Evolutionary conservation across 2,329 filamentous ascomycete species (phyloP), one percentile per base, ranked within the genome.

Genomic region (Claviceps humidiphila): DNA sequence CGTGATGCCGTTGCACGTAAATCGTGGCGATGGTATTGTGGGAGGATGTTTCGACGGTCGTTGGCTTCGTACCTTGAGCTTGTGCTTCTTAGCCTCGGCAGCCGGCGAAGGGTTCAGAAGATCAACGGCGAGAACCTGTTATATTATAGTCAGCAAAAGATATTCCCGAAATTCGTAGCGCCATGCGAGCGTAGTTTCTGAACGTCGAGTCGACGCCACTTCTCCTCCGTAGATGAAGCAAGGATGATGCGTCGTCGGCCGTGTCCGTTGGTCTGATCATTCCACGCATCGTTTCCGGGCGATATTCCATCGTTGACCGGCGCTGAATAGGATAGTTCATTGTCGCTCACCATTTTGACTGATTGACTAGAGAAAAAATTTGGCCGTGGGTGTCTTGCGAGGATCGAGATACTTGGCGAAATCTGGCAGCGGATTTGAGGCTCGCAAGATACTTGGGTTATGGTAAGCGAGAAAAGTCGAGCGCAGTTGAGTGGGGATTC

Each of bases 11-110:
- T 49, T 38, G 46, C 38, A 9, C 30, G 26, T 54, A 22, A 24
- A 22, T 58, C 53, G 56, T 55, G 49, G 40, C 7, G 5, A 55
- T 51, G 53, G 51, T 56, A 6, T 53, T 53, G 37, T 52, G 54
- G 39, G 9, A 55, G 34, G 38, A 49, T 57, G 45, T 42, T 38
- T 47, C 20, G 40, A 37, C 20, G 41, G 43, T 55, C 41, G 55
- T 49, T 47, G 44, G 37, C 46, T 55, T 62, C 64, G 63, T 89
- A 95, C 89, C 89, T 98, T 98, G 75, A 98, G 89, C 89, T 98
- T 98, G 88, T 98, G 93, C 87, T 97, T 97, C 81, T 89, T 89
- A 71, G 89, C 89, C 87, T 98, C 93, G 75, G 91, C 84, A 76
- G 89, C 88, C 77, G 91, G 87, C 72, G 87, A 87, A 72, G 93